Evolutionary conservation across 192 early-diverging fungal species (phyloP).

Genomic region (Podila verticillata): DNA sequence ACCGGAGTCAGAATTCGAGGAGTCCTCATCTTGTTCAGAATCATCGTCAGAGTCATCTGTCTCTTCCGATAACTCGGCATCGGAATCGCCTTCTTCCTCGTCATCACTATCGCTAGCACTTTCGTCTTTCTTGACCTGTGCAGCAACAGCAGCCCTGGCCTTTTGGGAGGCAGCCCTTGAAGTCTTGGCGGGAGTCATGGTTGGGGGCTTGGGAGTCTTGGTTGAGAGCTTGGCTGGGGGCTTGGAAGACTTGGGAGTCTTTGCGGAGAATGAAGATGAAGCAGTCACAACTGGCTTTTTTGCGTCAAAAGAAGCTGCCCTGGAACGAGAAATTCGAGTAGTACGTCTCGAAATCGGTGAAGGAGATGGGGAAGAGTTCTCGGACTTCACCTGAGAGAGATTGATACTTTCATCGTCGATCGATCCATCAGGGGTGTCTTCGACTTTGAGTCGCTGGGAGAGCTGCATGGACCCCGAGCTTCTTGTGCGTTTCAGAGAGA

Average conservation of each 20-base stretch:
- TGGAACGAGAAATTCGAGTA: neutral
- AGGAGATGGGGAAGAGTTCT: neutral
- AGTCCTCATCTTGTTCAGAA: neutral
- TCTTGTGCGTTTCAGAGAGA: conserved; percentile 25
- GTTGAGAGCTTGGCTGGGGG: neutral
- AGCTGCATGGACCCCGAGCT: conserved; percentile 3
- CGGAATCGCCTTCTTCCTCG: neutral
- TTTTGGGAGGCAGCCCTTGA: conserved; percentile 19
- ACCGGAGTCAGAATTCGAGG: conserved; percentile 1
- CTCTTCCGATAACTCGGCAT: conserved; percentile 8
- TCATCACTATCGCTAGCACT: conserved; percentile 11
- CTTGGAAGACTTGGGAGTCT: neutral
- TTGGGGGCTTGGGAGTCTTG: neutral
- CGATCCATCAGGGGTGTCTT: neutral
- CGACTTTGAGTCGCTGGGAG: conserved; percentile 6
- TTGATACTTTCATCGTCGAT: neutral
- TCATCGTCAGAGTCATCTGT: conserved; percentile 9
- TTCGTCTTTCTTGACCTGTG: conserved; percentile 13
- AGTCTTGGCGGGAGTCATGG: neutral
- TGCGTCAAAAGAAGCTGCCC: neutral
- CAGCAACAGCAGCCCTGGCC: conserved; percentile 13
- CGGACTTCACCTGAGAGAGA: neutral
- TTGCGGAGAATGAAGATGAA: neutral
- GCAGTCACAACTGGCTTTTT: neutral
- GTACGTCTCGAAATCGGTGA: neutral